A percentile compares a stretch with the other conserved stretches of the same genome.
phyloP scores from a whole-genome alignment of 2,329 filamentous ascomycete species.

The Diaporthe amygdali region DNA sequence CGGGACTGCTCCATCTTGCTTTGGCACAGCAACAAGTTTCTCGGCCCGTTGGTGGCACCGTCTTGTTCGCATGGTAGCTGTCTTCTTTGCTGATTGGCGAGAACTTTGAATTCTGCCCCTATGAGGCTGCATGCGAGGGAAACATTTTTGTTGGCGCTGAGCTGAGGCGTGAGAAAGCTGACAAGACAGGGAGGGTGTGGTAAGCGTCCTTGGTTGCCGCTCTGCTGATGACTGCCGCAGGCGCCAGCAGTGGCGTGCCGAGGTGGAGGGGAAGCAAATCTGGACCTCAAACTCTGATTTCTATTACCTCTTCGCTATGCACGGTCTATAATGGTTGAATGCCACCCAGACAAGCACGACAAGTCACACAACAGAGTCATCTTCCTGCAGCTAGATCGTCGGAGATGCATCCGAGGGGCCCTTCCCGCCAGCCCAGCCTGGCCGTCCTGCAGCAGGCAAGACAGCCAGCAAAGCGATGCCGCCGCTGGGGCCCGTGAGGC shows the following conservation, averaged over 20 bases:
- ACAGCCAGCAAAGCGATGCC: not conserved
- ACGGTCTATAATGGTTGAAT: not conserved
- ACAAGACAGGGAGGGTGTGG: not conserved
- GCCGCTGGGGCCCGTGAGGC: not conserved
- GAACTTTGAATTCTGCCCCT: not conserved
- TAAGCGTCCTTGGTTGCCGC: not conserved
- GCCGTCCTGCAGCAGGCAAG: not conserved
- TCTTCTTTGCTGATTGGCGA: not conserved
- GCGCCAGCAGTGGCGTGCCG: not conserved
- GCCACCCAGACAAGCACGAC: not conserved
- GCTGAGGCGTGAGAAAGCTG: not conserved
- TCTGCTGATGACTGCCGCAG: not conserved
- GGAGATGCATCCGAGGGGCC: constrained; percentile 1
- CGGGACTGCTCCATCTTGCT: not conserved
- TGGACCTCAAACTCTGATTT: constrained; percentile 9
- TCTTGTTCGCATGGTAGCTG: not conserved
- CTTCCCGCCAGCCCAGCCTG: not conserved
- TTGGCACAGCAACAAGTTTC: not conserved
- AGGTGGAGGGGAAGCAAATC: not conserved
- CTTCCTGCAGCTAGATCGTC: constrained; percentile 2
- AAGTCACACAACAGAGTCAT: not conserved
- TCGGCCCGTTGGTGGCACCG: constrained; percentile 11
- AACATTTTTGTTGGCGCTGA: not conserved
- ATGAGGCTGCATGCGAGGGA: constrained; percentile 1
- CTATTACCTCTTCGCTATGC: constrained; percentile 11